These are phyloP conservation scores for Sisymbrium altissimum DNA, from an alignment of 345 rosid species.

Conservation along the genomic window DNA sequence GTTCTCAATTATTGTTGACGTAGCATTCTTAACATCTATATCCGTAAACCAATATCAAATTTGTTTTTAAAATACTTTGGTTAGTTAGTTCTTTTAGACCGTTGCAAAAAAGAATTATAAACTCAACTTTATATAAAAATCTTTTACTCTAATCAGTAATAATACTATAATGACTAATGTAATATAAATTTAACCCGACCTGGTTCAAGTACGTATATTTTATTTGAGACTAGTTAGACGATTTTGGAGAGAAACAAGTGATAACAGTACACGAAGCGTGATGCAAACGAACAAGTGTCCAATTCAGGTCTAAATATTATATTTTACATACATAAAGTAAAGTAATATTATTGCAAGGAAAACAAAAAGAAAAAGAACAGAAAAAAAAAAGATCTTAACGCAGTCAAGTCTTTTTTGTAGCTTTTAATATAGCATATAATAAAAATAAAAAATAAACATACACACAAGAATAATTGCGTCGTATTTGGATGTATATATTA, in stretches of 20 bases:
- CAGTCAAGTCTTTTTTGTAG: conserved; percentile 24
- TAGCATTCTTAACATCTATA: neutral
- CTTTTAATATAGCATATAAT: neutral
- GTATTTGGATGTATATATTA: conserved; percentile 30
- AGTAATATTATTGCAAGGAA: conserved; percentile 6
- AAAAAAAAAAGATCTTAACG: neutral
- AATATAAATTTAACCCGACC: neutral
- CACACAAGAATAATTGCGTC: conserved; percentile 8
- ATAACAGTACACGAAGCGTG: conserved; percentile 2
- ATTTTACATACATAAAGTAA: conserved; percentile 2
- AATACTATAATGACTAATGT: too few relatives aligned
- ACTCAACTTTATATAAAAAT: neutral
- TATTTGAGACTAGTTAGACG: neutral
- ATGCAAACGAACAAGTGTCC: conserved; percentile 22
- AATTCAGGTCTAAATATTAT: neutral
- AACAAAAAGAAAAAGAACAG: neutral
- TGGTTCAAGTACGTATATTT: neutral
- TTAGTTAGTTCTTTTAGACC: neutral
- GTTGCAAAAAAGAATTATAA: neutral
- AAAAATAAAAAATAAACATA: neutral
- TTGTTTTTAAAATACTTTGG: neutral
- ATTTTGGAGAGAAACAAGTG: neutral
- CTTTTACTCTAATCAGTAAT: too few relatives aligned
- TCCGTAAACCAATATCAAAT: neutral
- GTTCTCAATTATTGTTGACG: neutral